Evolutionary conservation across 2,329 filamentous ascomycete genomes (phyloP), one percentile per base, ranked within the genome.

Genomic region (Fusarium tupiense): DNA sequence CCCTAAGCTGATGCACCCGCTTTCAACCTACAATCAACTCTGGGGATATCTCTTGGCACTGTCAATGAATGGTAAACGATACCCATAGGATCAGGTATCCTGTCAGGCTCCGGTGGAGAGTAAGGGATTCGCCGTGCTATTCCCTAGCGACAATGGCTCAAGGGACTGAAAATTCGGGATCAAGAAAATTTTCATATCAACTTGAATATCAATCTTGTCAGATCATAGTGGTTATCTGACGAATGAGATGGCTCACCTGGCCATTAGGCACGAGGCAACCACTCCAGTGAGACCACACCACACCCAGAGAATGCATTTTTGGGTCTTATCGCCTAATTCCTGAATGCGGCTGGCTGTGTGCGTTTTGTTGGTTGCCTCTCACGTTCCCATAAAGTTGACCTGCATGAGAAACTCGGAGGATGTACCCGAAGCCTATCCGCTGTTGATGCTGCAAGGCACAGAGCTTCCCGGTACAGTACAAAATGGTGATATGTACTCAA

Each of bases 31-130:
- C 54, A 74, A 61, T 54, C 62, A 63, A 75, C 46, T 77, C 76
- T 76, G 76, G 76, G 76, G 75, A 77, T 77, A 78, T 78, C 75
- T 78, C 76, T 78, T 78, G 76, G 76, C 76, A 62, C 46, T 44
- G 50, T 72, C 52, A 73, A 73, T 66, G 65, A 71, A 59, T 64
- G 59, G 41, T 64, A 65, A 70, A 70, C 37, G 54, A 41, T 33
- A 41, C 37, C 37, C 33, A 33, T 56, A 26, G 61, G 65, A 64
- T 66, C 60, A 73, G 58, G 58, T 73, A 62, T 75, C 62, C 61
- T 41, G 33, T 41, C 63, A 37, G 62, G 50, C 61, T 60, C 29
- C 52, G 54, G 52, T 69, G 61, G 57, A 64, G 58, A 24, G 62
- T 40, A 58, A 54, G 40, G 67, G 61, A 57, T 46, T 69, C 71